Evolutionary conservation across 1,284 basidiomycete species (phyloP), one percentile per base, ranked within the genome.

Genomic region (Ustanciosporium gigantosporum): DNA sequence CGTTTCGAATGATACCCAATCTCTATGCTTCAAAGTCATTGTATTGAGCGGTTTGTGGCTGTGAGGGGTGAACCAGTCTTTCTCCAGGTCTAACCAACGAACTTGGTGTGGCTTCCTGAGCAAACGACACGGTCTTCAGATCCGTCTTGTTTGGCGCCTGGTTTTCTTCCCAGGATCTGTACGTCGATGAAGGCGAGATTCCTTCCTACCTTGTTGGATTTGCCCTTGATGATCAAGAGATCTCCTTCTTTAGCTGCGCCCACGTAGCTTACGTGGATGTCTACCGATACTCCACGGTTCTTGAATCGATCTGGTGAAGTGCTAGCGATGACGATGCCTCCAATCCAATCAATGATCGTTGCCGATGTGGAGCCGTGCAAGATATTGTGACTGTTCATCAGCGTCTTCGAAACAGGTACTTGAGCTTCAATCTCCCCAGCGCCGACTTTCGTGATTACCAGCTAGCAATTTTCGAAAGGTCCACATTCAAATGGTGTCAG

Each of bases 331-430:
- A 67, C 56, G 32, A 70, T 43, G 32, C 64, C 64, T 22, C 64
- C 67, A 31, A 67, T 50, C 62, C 64, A 66, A 32, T 70, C 67
- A 25, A 70, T 42, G 25, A 70, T 60, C 11, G 67, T 70, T 3
- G 67, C 67, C 1, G 67, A 61, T 0, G 66, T 62, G 6, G 64
- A 66, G 6, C 67, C 67, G 46, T 70, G 67, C 4, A 70, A 48
- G 47, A 60, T 67, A 31, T 50, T 46, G 36, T 65, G 52, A 36
- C 35, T 41, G 65, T 70, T 70, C 50, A 66, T 51, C 7, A 62
- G 56, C 4, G 47, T 58, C n/a, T 25, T 17, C 0, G 46, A 40
- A 17, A 66, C 47, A n/a, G 56, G 59, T 0, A 70, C 46, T 31
- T 55, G 40, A 16, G 67, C 67, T 41, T 50, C 49, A 37, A 70